Base-by-base conservation (phyloP, 75 land plant species). In the Chamaecyparis obtusa region DNA sequence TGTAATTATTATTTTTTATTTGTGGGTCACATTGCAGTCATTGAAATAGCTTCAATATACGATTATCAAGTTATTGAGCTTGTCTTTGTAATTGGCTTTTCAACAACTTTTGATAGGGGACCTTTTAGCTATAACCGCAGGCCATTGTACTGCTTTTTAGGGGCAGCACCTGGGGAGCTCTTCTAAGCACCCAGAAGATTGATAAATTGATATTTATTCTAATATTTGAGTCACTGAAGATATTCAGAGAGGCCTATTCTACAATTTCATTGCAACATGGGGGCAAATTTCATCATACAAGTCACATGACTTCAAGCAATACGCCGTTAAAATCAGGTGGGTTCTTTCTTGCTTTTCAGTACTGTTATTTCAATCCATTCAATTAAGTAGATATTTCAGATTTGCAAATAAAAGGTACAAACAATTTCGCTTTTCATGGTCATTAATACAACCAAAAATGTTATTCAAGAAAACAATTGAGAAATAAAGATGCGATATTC, bases 1-100 rank as follows among this genome's bases (percentile, higher is more conserved):
- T 32, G 36, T 74, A 74, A 74, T 32, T 32, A 24, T 30, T 74
- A 24, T 30, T 74, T 33, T 74, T 13, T 32, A 64, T 24, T 44
- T 74, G 36, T 74, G 36, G 36, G 76, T 74, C 76, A 74, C 76
- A 32, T 74, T 74, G 76, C 76, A 32, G 76, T 74, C 15, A 14
- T 74, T 74, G 37, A 74, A 74, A 36, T 74, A 74, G 76, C 9
- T 24, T 13, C 36, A 74, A 74, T 13, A 30, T 74, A 67, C 71
- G 14, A 74, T 74, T 32, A 10, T 74, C n/a, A 74, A 74, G 76
- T 74, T 74, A 74, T 74, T 74, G 76, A 74, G 16, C 76, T 74
- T 74, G 76, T 74, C 36, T 32, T 74, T 74, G 76, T 30, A 74
- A 32, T 10, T 74, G 76, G 15, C 76, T 74, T 74, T 74, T 14